Percentiles rank a stretch among this genome's conserved stretches.
These are phyloP conservation scores for Coniosporium apollinis DNA, from an alignment of 495 filamentous ascomycete species.

Conservation along the genomic window DNA sequence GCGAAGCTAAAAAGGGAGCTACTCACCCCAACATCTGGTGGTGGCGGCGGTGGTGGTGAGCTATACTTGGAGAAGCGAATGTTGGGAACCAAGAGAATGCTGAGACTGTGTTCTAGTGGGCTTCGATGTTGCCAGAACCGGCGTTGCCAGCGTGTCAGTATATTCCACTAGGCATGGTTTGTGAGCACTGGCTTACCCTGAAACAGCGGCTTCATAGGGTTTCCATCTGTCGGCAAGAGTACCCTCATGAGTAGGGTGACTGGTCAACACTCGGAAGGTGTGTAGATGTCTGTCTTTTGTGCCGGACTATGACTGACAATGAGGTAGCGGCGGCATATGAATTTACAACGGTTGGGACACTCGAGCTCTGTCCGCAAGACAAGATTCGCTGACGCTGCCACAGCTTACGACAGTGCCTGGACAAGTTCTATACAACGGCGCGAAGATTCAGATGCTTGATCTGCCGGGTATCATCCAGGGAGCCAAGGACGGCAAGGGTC, in stretches of 20 bases:
- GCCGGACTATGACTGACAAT: not conserved
- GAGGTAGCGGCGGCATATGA: conserved; percentile 75
- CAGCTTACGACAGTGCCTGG: conserved; percentile 85
- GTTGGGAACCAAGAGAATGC: conserved; percentile 14
- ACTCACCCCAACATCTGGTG: conserved; percentile 64
- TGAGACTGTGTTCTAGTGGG: conserved; percentile 37
- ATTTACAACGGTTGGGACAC: conserved; percentile 80
- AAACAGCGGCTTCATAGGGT: conserved; percentile 42
- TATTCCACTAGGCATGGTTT: too few relatives aligned
- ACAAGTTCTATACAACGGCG: conserved; percentile 91
- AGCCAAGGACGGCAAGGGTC: conserved; percentile 94
- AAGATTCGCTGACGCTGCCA: conserved; percentile 6
- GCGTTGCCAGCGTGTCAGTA: conserved; percentile 87
- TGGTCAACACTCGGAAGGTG: conserved; percentile 85
- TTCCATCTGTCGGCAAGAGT: conserved; percentile 95
- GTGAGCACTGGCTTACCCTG: too few relatives aligned
- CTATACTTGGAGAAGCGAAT: not conserved
- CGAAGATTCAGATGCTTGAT: conserved; percentile 97
- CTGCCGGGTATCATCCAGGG: conserved; percentile 97
- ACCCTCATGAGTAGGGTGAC: conserved; percentile 91
- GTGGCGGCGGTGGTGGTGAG: conserved; percentile 66
- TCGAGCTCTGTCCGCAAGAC: not conserved
- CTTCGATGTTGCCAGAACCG: conserved; percentile 95
- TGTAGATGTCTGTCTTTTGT: conserved; percentile 1
- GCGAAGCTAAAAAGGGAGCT: conserved; percentile 94